Base-by-base conservation (phyloP, 805 yeast genomes). In the Candida gorgasii region DNA sequence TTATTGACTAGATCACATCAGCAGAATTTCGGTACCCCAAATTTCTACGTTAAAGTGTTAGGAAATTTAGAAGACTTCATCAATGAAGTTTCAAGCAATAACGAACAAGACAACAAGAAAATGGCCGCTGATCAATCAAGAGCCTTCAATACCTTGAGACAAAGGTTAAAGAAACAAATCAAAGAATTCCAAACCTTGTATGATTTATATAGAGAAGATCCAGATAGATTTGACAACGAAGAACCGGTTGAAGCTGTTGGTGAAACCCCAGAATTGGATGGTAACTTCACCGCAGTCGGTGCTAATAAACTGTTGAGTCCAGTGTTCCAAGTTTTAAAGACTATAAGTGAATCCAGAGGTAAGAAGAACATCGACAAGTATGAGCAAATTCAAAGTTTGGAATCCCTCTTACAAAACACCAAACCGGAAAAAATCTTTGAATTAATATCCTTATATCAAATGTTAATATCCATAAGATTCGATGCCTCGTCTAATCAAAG, bases 261-360 rank as follows among this genome's bases (percentile, higher is more conserved):
- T 55, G 31, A 32, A 26, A 28, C 26, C 13, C 33, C 33, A 7
- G 28, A 40, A 32, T n/a, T 17, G 3, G 23, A 18, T 18, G 46
- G 43, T 41, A 72, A 62, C 39, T 67, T 60, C 46, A 62, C 72
- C 27, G 11, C 48, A 8, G 68, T 64, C 45, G 73, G 72, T 38
- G 58, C 63, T 8, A 67, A 69, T 28, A 69, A 70, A 51, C 53
- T 51, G 30, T 57, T 67, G 52, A 57, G 70, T 46, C 65, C 75
- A 14, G 81, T 89, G 43, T 89, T 90, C 72, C 72, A 81, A 44
- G 79, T 86, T 26, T 75, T 93, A 61, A 78, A 84, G 61, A 65
- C 80, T 42, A 82, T 93, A 44, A 71, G 86, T 46, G 98, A 93
- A 65, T 76, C 89, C 38, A 84, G 99, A 70, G 99, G 99, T 73